phyloP scores from a whole-genome alignment of 805 yeast genomes.

The Groenewaldozyma tartarivorans region DNA sequence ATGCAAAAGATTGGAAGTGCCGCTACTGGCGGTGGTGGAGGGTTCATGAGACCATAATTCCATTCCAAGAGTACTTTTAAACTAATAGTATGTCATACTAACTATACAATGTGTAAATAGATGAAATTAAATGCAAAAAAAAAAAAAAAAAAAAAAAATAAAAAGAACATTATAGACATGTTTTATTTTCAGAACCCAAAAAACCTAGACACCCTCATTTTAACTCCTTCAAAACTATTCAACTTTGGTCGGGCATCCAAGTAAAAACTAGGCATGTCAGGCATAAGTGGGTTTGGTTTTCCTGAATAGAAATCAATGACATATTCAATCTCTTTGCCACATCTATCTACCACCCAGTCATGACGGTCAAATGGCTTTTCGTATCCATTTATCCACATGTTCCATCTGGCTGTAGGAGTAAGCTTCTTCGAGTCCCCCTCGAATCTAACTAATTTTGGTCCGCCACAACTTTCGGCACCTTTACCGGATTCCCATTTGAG shows the following conservation, averaged over 20 bases:
- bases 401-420: constrained; percentile 79
- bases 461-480: constrained; percentile 51
- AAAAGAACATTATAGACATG: no score
- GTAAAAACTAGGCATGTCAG: constrained; percentile 52
- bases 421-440: constrained; percentile 79
- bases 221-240: constrained; percentile 70
- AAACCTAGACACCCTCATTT: constrained; percentile 55
- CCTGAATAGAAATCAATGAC: constrained; percentile 86
- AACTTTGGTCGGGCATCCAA: constrained; percentile 90
- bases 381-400: constrained; percentile 50
- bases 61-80: neutral
- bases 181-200: constrained; percentile 24
- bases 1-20: constrained; percentile 38
- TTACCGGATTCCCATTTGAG: constrained; percentile 60
- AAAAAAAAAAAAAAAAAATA: neutral
- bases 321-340: constrained; percentile 76
- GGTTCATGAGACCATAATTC: constrained; percentile 17
- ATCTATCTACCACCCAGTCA: constrained; percentile 83
- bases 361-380: constrained; percentile 90
- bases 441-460: constrained; percentile 73
- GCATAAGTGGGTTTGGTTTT: constrained; percentile 36
- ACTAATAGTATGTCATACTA: neutral
- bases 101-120: neutral
- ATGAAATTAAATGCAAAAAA: neutral
- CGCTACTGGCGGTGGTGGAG: constrained; percentile 21